Evolutionary conservation across 805 yeast genomes (phyloP).

Genomic region (Monosporozyma solicola): DNA sequence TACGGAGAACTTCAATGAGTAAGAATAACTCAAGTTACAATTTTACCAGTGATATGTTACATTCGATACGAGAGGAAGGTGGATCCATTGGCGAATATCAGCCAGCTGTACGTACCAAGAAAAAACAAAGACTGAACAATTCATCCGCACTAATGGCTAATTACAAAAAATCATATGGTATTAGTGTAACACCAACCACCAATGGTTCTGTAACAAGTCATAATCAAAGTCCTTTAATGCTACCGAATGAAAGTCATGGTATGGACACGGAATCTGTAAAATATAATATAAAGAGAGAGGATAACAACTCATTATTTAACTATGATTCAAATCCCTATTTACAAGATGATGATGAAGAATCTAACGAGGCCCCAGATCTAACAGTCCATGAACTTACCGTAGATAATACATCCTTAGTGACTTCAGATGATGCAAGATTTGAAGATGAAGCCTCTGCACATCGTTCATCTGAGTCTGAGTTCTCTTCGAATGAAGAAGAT

Average conservation of each 20-base stretch:
- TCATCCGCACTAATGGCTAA: background rate
- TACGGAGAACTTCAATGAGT: background rate
- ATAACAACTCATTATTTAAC: background rate
- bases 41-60: background rate
- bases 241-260: background rate
- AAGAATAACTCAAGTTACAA: background rate
- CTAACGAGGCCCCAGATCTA: conserved; percentile 46
- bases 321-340: conserved; percentile 7
- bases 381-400: conserved; percentile 50
- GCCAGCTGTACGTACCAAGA: background rate
- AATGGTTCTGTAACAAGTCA: background rate
- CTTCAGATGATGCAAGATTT: conserved; percentile 26
- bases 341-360: conserved; percentile 18
- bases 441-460: conserved; percentile 21
- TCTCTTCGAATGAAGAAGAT: conserved; percentile 3
- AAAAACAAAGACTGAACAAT: background rate
- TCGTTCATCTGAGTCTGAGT: background rate
- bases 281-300: background rate
- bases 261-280: background rate
- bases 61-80: conserved; percentile 1
- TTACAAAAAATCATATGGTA: conserved; percentile 1
- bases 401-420: conserved; percentile 24
- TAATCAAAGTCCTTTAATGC: background rate
- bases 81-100: background rate
- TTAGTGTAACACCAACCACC: background rate